Conservation (phyloP, 768 basidiomycete species). For the Tubosaeta brunneosetosa region DNA sequence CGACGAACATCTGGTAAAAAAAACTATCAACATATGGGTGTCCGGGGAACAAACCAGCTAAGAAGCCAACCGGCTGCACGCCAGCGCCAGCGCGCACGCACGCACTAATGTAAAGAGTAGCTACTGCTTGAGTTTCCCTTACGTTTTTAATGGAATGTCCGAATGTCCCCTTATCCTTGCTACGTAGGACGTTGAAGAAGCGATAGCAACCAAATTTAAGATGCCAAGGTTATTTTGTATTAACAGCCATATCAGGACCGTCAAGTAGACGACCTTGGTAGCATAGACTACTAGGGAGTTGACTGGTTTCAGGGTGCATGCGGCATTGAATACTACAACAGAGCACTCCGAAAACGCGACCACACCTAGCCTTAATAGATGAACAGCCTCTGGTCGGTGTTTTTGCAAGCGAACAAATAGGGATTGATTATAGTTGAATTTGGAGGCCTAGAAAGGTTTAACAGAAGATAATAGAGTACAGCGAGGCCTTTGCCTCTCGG, state of each 20-base stretch:
- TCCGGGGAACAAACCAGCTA: conserved; percentile 52
- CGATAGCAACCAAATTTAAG: conserved; percentile 79
- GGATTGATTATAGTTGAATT: conserved; percentile 80
- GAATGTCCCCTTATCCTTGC: conserved; percentile 50
- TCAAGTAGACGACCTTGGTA: conserved; percentile 77
- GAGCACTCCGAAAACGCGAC: neutral
- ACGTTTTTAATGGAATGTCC: conserved; percentile 75
- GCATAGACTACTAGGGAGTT: conserved; percentile 83
- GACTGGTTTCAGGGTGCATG: conserved; percentile 96
- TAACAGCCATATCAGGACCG: conserved; percentile 82
- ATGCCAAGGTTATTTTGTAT: conserved; percentile 89
- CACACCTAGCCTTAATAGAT: conserved; percentile 73
- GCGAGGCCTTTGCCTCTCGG: conserved; percentile 39
- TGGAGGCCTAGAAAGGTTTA: conserved; percentile 46
- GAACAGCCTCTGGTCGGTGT: conserved; percentile 75
- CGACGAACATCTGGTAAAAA: conserved; percentile 64
- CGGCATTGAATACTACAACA: conserved; percentile 89
- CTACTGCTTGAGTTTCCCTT: conserved; percentile 68
- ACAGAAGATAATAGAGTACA: conserved; percentile 22
- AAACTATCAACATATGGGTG: neutral
- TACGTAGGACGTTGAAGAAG: conserved; percentile 77
- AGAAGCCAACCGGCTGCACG: conserved; percentile 80
- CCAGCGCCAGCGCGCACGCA: conserved; percentile 92
- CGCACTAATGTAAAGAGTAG: conserved; percentile 87
- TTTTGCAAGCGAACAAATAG: conserved; percentile 90